Evolutionary conservation across 805 yeast species (phyloP).

Genomic region (Starmera caribaea): DNA sequence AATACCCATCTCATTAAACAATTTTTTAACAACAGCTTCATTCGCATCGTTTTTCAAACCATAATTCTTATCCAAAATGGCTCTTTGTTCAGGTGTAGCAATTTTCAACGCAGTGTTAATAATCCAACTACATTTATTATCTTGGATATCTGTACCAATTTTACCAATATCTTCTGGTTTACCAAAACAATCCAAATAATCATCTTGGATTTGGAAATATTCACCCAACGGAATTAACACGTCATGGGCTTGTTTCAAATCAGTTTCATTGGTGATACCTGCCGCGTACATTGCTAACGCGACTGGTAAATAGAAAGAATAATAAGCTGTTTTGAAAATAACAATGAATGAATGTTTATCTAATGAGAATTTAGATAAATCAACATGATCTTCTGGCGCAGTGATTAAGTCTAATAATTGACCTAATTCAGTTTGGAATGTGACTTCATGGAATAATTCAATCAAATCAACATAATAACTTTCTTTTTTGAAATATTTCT

Average conservation of each 20-base stretch:
- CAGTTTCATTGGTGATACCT: constrained; percentile 60
- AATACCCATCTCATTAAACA: constrained; percentile 67
- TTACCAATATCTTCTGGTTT: constrained; percentile 96
- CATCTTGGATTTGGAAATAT: constrained; percentile 98
- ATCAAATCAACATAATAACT: constrained; percentile 79
- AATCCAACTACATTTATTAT: constrained; percentile 98
- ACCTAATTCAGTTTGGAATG: constrained; percentile 96
- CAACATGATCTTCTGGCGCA: constrained; percentile 94
- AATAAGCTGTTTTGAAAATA: constrained; percentile 93
- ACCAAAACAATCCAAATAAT: constrained; percentile 93
- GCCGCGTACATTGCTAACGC: constrained; percentile 93
- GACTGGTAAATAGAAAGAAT: constrained; percentile 94
- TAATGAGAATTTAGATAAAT: constrained; percentile 75
- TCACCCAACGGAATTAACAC: constrained; percentile 93
- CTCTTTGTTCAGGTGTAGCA: constrained; percentile 74
- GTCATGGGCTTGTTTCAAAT: constrained; percentile 80
- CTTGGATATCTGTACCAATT: constrained; percentile 97
- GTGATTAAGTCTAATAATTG: constrained; percentile 92
- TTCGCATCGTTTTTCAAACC: constrained; percentile 68
- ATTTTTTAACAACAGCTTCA: constrained; percentile 62
- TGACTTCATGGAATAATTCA: constrained; percentile 93
- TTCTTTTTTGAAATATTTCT: constrained; percentile 79
- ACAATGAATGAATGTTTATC: constrained; percentile 92
- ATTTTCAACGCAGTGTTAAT: constrained; percentile 83
- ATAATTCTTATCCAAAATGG: constrained; percentile 74